These are phyloP conservation scores for Pezicula carpinea DNA, from an alignment of 2,329 filamentous ascomycete genomes.

Conservation along the genomic window DNA sequence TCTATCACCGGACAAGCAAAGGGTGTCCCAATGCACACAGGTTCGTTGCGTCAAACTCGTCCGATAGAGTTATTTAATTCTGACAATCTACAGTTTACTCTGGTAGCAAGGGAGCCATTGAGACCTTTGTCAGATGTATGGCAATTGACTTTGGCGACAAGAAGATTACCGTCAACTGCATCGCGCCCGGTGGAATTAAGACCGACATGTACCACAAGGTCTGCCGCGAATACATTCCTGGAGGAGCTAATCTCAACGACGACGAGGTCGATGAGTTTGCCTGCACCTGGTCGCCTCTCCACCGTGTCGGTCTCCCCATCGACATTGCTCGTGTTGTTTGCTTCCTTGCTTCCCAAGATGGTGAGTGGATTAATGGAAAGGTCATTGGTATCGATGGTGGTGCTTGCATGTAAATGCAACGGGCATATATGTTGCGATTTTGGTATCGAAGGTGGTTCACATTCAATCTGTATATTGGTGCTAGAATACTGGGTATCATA, in stretches of 20 bases:
- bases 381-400: conserved; percentile 19
- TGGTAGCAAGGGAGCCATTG: conserved; percentile 70
- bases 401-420: conserved; percentile 16
- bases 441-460: too few relatives aligned
- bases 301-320: conserved; percentile 62
- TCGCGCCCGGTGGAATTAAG: conserved; percentile 64
- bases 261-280: conserved; percentile 59
- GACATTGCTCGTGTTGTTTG: conserved; percentile 64
- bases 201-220: conserved; percentile 64
- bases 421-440: too few relatives aligned
- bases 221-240: conserved; percentile 59
- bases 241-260: conserved; percentile 48
- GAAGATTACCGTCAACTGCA: conserved; percentile 62
- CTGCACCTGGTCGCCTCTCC: conserved; percentile 58
- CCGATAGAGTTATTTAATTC: not conserved
- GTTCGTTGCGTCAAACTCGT: not conserved
- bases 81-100: conserved; percentile 52
- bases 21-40: conserved; percentile 63
- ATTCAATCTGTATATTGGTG: too few relatives aligned
- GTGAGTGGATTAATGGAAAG: conserved; percentile 35
- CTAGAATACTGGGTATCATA: too few relatives aligned
- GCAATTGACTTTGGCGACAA: conserved; percentile 65
- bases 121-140: conserved; percentile 72
- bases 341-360: conserved; percentile 52
- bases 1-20: conserved; percentile 64